Conservation (phyloP, 345 rosid species). For the Balakata baccata region DNA sequence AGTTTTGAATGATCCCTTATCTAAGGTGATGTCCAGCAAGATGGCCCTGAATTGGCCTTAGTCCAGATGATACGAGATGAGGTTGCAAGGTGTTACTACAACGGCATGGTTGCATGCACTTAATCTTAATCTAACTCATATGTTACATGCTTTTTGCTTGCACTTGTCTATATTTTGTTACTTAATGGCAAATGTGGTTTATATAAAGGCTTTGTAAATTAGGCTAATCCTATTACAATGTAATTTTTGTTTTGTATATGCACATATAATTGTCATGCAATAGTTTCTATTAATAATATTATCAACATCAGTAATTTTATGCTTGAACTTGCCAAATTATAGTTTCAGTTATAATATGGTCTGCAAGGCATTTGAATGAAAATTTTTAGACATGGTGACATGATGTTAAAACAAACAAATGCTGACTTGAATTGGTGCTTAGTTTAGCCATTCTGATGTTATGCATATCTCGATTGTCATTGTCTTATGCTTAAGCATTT, state of each 20-base stretch:
- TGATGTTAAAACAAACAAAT: too few relatives aligned
- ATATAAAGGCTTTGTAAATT: slow-evolving; percentile 32
- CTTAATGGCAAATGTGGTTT: slow-evolving; percentile 14
- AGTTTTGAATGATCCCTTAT: slow-evolving; percentile 43
- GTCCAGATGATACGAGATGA: not conserved
- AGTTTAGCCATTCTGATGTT: too few relatives aligned
- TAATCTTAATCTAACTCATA: slow-evolving; percentile 17
- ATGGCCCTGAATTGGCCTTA: slow-evolving; percentile 60
- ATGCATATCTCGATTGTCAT: too few relatives aligned
- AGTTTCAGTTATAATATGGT: too few relatives aligned
- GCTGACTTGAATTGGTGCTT: too few relatives aligned
- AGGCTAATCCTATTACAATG: slow-evolving; percentile 11
- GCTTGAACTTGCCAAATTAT: too few relatives aligned
- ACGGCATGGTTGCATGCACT: not conserved
- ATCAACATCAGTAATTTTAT: too few relatives aligned
- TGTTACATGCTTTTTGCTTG: slow-evolving; percentile 1
- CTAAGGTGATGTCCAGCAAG: slow-evolving; percentile 46
- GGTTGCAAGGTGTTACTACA: not conserved
- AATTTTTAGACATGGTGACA: too few relatives aligned
- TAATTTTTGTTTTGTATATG: slow-evolving; percentile 12
- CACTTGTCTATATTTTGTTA: slow-evolving; percentile 3
- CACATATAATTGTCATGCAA: slow-evolving; percentile 7
- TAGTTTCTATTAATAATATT: not conserved
- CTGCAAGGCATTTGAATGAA: too few relatives aligned
- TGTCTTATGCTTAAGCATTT: too few relatives aligned